Evolutionary conservation across 768 basidiomycete species (phyloP).

Genomic region (Suillus bovinus): DNA sequence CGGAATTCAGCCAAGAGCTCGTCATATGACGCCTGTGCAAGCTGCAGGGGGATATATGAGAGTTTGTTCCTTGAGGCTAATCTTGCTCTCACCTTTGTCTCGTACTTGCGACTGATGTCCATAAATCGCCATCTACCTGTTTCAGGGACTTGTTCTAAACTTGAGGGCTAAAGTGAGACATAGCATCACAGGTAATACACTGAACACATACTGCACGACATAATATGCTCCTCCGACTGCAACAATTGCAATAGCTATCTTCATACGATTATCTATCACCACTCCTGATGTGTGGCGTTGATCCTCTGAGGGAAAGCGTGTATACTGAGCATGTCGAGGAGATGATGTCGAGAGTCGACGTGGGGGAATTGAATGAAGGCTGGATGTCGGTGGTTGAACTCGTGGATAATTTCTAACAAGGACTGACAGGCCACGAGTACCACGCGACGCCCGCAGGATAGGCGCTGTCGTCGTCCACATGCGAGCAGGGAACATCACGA

Average conservation of each 20-base stretch:
- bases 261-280: constrained; percentile 16
- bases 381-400: background rate
- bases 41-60: constrained; percentile 25
- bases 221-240: constrained; percentile 27
- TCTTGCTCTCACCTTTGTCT: constrained; percentile 47
- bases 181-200: background rate
- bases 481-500: background rate
- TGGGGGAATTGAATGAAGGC: background rate
- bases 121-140: constrained; percentile 91
- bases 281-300: constrained; percentile 5
- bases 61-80: constrained; percentile 16
- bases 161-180: constrained; percentile 27
- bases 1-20: constrained; percentile 54
- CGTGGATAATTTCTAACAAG: background rate
- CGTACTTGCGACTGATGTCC: constrained; percentile 60
- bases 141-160: constrained; percentile 82
- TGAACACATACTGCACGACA: constrained; percentile 29
- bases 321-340: constrained; percentile 25
- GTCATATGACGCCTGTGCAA: constrained; percentile 41
- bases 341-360: constrained; percentile 24
- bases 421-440: background rate
- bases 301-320: constrained; percentile 24
- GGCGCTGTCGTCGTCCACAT: background rate
- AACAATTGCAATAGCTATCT: constrained; percentile 19
- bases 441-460: background rate